Percentiles rank a stretch among this genome's conserved stretches.
Conservation (phyloP, 371 early-diverging fungal genomes). For the Rhizoclosmatium hyalinum region DNA sequence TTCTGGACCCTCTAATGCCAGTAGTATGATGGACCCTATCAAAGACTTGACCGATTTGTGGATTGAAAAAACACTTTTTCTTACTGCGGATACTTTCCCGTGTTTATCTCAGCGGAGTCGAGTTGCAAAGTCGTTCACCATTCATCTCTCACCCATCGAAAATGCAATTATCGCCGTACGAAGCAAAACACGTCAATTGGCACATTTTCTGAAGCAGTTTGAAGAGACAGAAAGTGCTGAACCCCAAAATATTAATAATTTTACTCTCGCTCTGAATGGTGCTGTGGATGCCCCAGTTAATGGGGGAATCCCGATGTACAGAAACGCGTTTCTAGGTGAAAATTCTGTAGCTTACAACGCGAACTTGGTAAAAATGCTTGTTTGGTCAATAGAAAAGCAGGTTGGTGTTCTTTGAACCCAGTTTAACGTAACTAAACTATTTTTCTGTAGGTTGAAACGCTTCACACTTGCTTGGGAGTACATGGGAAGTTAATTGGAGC, state of each 20-base stretch:
- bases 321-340: slow-evolving; percentile 69
- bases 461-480: slow-evolving; percentile 67
- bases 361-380: slow-evolving; percentile 61
- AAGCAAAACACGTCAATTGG: slow-evolving; percentile 72
- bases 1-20: neutral
- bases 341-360: slow-evolving; percentile 53
- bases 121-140: slow-evolving; percentile 56
- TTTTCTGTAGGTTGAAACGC: slow-evolving; percentile 59
- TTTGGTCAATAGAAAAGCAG: slow-evolving; percentile 71
- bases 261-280: slow-evolving; percentile 83
- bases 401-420: slow-evolving; percentile 44
- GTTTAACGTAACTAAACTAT: neutral
- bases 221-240: slow-evolving; percentile 10
- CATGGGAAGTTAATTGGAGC: slow-evolving; percentile 70
- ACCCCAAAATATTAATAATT: slow-evolving; percentile 69
- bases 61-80: slow-evolving; percentile 75
- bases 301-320: slow-evolving; percentile 81
- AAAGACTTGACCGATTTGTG: slow-evolving; percentile 78
- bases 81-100: slow-evolving; percentile 75
- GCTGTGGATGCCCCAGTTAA: slow-evolving; percentile 88
- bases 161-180: slow-evolving; percentile 78
- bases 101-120: slow-evolving; percentile 68
- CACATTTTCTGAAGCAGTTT: slow-evolving; percentile 64
- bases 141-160: slow-evolving; percentile 77
- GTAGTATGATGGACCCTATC: slow-evolving; percentile 39